Conservation (phyloP, 768 basidiomycete genomes). For the Gautieria morchelliformis region DNA sequence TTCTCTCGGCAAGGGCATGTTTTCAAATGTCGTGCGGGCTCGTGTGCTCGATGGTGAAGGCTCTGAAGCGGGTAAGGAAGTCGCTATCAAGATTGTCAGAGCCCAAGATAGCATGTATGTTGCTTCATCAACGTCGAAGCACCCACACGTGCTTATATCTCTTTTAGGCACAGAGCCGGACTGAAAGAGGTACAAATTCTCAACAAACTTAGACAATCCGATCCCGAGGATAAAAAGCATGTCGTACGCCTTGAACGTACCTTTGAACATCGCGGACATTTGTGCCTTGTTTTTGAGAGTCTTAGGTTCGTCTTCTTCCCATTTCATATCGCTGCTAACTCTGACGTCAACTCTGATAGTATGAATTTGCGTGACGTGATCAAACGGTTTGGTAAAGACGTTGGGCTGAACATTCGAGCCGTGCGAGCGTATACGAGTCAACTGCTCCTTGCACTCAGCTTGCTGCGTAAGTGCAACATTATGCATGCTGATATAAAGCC, state of each 20-base stretch:
- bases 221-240: conserved; percentile 96
- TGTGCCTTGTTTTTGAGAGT: conserved; percentile 93
- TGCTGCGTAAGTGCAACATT: conserved; percentile 81
- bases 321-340: not conserved
- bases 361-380: conserved; percentile 98
- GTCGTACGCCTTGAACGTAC: conserved; percentile 86
- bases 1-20: conserved; percentile 97
- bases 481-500: conserved; percentile 99
- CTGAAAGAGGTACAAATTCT: conserved; percentile 87
- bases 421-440: conserved; percentile 99
- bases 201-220: conserved; percentile 75
- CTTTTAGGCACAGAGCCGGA: conserved; percentile 83
- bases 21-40: conserved; percentile 91
- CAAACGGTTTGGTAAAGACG: conserved; percentile 96
- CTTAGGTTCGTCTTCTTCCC: conserved; percentile 53
- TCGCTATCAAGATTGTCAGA: conserved; percentile 95
- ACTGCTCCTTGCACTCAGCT: conserved; percentile 77
- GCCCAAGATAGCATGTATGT: conserved; percentile 94
- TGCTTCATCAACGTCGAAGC: conserved; percentile 4
- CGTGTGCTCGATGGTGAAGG: conserved; percentile 60
- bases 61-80: conserved; percentile 53
- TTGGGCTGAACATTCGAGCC: conserved; percentile 90
- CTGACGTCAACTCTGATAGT: conserved; percentile 28
- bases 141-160: not conserved
- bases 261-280: conserved; percentile 94